phyloP scores from a whole-genome alignment of 2,329 filamentous ascomycete species.

The Seiridium unicorne region DNA sequence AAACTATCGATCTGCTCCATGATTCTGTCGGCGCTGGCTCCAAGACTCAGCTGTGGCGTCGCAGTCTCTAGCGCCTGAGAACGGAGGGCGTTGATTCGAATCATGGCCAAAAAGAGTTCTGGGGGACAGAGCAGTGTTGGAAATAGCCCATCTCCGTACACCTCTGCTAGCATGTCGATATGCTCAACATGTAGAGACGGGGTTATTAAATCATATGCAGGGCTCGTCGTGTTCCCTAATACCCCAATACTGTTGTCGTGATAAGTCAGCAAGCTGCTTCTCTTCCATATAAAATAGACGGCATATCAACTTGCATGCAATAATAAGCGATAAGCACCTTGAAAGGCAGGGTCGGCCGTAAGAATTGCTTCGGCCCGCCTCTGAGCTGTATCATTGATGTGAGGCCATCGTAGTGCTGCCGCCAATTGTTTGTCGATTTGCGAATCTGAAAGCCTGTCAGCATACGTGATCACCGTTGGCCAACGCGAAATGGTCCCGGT shows the following conservation, averaged over 20 bases:
- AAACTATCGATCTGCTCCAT: slow-evolving; percentile 24
- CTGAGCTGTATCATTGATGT: slow-evolving; percentile 25
- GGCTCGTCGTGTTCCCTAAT: slow-evolving; percentile 30
- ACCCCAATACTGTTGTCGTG: slow-evolving; percentile 20
- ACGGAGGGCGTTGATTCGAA: slow-evolving; percentile 29
- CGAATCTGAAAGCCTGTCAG: not conserved
- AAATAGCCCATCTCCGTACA: slow-evolving; percentile 17
- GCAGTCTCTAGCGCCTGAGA: slow-evolving; percentile 8
- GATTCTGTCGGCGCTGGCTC: slow-evolving; percentile 14
- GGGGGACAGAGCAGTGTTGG: slow-evolving; percentile 22
- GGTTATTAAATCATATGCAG: slow-evolving; percentile 21
- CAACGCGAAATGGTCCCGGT: not conserved
- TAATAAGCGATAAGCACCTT: slow-evolving; percentile 14
- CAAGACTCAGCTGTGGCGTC: not conserved
- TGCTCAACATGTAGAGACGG: slow-evolving; percentile 17
- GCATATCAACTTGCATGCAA: slow-evolving; percentile 20
- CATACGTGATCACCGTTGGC: not conserved
- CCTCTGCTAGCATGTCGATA: slow-evolving; percentile 18
- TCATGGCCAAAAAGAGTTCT: slow-evolving; percentile 21
- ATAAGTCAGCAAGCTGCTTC: not conserved
- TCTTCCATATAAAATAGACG: not conserved
- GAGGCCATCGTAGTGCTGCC: slow-evolving; percentile 26
- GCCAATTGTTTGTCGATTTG: slow-evolving; percentile 22
- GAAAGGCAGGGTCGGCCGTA: slow-evolving; percentile 12
- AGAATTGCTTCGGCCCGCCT: slow-evolving; percentile 22